Evolutionary conservation across 257 asterid genomes (phyloP).

Genomic region (Cynanchum wilfordii): DNA sequence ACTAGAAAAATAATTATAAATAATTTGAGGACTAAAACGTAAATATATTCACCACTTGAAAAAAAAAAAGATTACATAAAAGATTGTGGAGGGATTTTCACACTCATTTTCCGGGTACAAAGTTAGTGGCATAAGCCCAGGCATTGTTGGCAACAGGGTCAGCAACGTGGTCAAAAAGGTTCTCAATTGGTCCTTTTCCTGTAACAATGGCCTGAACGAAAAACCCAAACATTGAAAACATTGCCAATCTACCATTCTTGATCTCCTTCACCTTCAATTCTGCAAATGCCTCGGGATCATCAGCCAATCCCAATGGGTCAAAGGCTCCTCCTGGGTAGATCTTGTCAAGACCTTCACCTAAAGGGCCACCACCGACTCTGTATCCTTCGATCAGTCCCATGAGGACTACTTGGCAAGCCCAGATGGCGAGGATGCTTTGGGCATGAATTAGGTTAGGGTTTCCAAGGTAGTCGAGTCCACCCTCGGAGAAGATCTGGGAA

Average conservation of each 20-base stretch:
- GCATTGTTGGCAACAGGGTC: slow-evolving; percentile 87
- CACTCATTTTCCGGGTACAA: slow-evolving; percentile 67
- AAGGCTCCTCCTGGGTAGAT: slow-evolving; percentile 80
- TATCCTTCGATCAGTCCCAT: slow-evolving; percentile 86
- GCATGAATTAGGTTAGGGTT: slow-evolving; percentile 90
- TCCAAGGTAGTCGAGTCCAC: slow-evolving; percentile 82
- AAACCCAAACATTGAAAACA: slow-evolving; percentile 73
- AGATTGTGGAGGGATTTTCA: background rate
- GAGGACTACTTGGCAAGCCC: slow-evolving; percentile 75
- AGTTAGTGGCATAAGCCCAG: slow-evolving; percentile 87
- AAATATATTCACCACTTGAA: too few species aligned
- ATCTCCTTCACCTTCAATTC: slow-evolving; percentile 56
- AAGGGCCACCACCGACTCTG: slow-evolving; percentile 89
- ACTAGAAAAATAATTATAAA: too few species aligned
- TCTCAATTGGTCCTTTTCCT: slow-evolving; percentile 83
- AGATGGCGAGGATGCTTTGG: slow-evolving; percentile 80
- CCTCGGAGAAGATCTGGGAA: slow-evolving; percentile 81
- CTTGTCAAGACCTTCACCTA: slow-evolving; percentile 86
- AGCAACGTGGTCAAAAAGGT: slow-evolving; percentile 60
- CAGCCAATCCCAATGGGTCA: slow-evolving; percentile 72
- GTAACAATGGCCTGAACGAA: slow-evolving; percentile 88
- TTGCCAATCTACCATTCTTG: slow-evolving; percentile 69
- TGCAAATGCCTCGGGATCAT: slow-evolving; percentile 51
- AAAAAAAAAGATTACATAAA: background rate
- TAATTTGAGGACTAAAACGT: background rate